Evolutionary conservation across 2,329 filamentous ascomycete species (phyloP), one percentile per base, ranked within the genome.

Genomic region (Venturia effusa): DNA sequence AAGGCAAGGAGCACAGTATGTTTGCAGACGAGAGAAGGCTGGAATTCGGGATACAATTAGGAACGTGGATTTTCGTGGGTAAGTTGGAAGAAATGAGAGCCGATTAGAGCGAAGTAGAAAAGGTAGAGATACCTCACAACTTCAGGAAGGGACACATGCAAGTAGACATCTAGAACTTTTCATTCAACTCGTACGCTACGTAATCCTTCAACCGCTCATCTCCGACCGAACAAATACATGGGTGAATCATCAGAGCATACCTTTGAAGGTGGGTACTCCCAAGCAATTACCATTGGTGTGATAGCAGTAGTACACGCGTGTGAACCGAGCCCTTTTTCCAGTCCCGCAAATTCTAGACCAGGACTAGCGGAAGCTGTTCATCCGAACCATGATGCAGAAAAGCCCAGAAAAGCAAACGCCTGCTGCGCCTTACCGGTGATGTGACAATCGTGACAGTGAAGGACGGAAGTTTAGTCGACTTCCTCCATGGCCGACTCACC

Each of bases 401-500:
- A 27, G 59, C 41, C 37, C 24, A 40, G n/a, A 41, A 43, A 43
- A 41, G 59, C n/a, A 40, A 60, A 60, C 59, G 59, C 59, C 59
- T 40, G 24, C 59, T 41, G 59, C 59, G 59, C 59, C 59, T 60
- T 40, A 43, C 59, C 34, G 19, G n/a, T 43, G 13, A 43, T 40
- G 59, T 27, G 40, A 43, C 8, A 60, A 41, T 60, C 59, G 43
- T 40, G n/a, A 34, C 17, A 34, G 27, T n/a, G 51, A 37, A n/a
- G 17, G 27, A 3, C 4, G 32, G 24, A 57, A 30, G 30, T 51
- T 73, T 96, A 99, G 85, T 99, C 94, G 77, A 99, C 94, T 87
- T 99, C 94, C 87, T 99, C 94, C 94, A 99, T 99, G 78, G 92
- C 88, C 82, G 89, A 95, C 86, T 96, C 92, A 71, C 88, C 88